These are phyloP conservation scores for Solanum aculeatissimum DNA, from an alignment of 305 asterid genomes.

Conservation along the genomic window DNA sequence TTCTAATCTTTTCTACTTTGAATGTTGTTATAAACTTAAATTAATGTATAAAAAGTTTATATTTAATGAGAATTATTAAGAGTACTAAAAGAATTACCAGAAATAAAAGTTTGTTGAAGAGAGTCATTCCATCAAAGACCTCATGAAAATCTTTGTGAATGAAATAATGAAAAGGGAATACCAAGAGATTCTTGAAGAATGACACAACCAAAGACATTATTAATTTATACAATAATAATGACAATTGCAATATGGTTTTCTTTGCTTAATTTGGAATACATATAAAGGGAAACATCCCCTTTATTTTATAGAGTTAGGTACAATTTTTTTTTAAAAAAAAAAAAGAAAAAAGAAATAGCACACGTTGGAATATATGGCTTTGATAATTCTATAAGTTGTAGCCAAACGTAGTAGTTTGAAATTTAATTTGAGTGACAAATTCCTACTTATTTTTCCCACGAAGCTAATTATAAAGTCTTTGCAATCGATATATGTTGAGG, in stretches of 20 bases:
- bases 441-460: too few species aligned
- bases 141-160: constrained; percentile 35
- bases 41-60: too few species aligned
- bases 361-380: not conserved
- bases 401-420: not conserved
- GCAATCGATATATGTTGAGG: not conserved
- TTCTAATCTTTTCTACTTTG: too few species aligned
- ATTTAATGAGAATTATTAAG: not conserved
- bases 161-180: constrained; percentile 15
- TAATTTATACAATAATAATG: not conserved
- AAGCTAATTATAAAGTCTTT: too few species aligned
- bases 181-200: constrained; percentile 8
- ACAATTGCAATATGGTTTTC: not conserved
- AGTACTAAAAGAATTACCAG: constrained; percentile 17
- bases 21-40: too few species aligned
- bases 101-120: constrained; percentile 32
- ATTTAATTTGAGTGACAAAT: too few species aligned
- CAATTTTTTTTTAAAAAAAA: not conserved
- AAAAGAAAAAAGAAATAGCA: not conserved
- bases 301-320: not conserved
- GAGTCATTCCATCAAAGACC: constrained; percentile 22
- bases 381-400: too few species aligned
- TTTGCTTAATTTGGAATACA: not conserved
- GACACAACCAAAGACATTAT: not conserved
- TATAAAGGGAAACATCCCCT: not conserved